Evolutionary conservation across 2,329 filamentous ascomycete genomes (phyloP).

Genomic region (Zymoseptoria pseudotritici): DNA sequence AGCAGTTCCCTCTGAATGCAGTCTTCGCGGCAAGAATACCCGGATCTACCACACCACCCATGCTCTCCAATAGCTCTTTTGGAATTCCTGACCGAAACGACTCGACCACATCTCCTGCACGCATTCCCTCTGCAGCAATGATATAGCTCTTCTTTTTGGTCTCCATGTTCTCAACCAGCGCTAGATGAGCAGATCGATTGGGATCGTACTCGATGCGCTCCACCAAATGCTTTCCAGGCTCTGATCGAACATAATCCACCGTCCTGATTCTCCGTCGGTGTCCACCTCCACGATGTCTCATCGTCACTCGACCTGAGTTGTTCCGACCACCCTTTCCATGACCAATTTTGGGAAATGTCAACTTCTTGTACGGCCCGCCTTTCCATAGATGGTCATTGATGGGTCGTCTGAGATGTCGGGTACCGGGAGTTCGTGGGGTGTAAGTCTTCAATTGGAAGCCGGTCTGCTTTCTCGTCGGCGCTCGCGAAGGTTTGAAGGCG

Average conservation of each 20-base stretch:
- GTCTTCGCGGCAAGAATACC: conserved; percentile 95
- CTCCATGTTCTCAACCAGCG: conserved; percentile 67
- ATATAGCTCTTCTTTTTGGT: conserved; percentile 81
- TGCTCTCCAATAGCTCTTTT: conserved; percentile 73
- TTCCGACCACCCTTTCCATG: conserved; percentile 91
- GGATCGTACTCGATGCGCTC: conserved; percentile 96
- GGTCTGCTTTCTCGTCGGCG: conserved; percentile 30
- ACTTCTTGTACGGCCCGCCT: conserved; percentile 69
- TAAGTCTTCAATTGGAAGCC: conserved; percentile 65
- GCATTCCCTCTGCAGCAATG: conserved; percentile 87
- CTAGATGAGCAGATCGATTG: conserved; percentile 86
- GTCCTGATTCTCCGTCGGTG: conserved; percentile 85
- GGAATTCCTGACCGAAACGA: conserved; percentile 90
- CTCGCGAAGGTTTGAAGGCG: conserved; percentile 30
- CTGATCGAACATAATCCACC: conserved; percentile 76
- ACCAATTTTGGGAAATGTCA: conserved; percentile 89
- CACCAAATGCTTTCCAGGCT: conserved; percentile 75
- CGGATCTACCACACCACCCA: conserved; percentile 88
- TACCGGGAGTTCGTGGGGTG: conserved; percentile 85
- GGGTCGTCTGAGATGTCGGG: conserved; percentile 82
- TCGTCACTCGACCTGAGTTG: conserved; percentile 73
- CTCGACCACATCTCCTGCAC: conserved; percentile 83
- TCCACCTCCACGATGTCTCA: conserved; percentile 87
- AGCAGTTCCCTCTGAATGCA: conserved; percentile 86
- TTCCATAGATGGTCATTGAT: conserved; percentile 98